Percentiles rank a stretch among this genome's conserved stretches.
phyloP scores from a whole-genome alignment of 371 early-diverging fungal species.

The Funneliformis caledonium region DNA sequence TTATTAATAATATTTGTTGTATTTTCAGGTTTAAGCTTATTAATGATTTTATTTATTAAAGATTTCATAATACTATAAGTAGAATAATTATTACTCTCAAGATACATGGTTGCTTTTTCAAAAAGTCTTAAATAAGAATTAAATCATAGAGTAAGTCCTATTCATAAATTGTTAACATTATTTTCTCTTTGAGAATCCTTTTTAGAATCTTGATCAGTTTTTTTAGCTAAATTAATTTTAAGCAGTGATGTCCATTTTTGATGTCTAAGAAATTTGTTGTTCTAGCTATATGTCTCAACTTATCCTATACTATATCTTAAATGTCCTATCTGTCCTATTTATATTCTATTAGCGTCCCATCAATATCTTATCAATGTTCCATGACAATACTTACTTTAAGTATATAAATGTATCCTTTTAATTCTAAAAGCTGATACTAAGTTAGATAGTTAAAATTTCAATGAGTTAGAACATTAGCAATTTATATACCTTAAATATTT shows the following conservation, averaged over 20 bases:
- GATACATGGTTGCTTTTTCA: background rate
- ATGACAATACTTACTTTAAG: background rate
- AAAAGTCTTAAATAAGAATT: background rate
- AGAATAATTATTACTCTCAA: background rate
- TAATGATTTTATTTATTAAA: background rate
- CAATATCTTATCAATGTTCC: too few species aligned
- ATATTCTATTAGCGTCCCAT: too few species aligned
- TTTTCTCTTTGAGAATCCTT: background rate
- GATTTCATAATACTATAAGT: background rate
- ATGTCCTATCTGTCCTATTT: too few species aligned
- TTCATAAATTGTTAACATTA: slow-evolving; percentile 4
- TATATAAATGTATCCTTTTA: background rate
- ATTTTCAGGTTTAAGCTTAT: background rate
- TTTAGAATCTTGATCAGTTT: background rate
- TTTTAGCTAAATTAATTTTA: background rate
- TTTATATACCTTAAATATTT: background rate
- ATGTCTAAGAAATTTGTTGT: too few species aligned
- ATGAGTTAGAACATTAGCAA: background rate
- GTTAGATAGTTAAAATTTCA: background rate
- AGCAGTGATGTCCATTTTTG: too few species aligned
- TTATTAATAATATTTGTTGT: background rate
- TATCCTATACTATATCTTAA: too few species aligned
- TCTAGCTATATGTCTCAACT: too few species aligned
- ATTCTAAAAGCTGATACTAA: background rate
- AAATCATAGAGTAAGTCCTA: background rate